Base-by-base conservation (phyloP, 495 filamentous ascomycete genomes). In the Pseudotulostoma volvatum region DNA sequence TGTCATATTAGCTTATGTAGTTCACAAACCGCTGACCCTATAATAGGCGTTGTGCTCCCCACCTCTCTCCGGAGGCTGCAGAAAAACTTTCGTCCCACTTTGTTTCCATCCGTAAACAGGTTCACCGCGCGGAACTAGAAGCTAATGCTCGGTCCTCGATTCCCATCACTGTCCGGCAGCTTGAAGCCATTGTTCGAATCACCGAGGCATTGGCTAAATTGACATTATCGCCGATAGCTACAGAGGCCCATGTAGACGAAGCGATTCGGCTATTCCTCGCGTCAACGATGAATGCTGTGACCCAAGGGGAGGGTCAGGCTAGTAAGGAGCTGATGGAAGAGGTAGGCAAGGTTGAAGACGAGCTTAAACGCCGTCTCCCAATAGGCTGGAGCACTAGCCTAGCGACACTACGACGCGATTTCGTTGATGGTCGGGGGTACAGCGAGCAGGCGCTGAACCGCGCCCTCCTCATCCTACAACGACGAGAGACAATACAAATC, bases 1-100 rank as follows among this genome's bases (percentile, higher is more conserved):
- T n/a, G n/a, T n/a, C n/a, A n/a, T n/a, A n/a, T n/a, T n/a, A n/a
- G n/a, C n/a, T n/a, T n/a, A n/a, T n/a, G n/a, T n/a, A n/a, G n/a
- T n/a, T n/a, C n/a, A n/a, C n/a, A n/a, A n/a, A n/a, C 16, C 11
- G 36, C 34, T 13, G 1, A 15, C 1, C 17, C 14, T 34, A 15
- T 34, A 9, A 15, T 44, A 88, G 84, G 34, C 83, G 82, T 33
- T 95, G 88, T 52, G 92, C 92, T 2, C 92, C 92, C 11, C 81
- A 86, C 41, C 80, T 99, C 39, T 85, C 82, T 20, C 75, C 84
- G 25, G 83, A 88, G 61, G 92, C 92, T 2, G 83, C 88, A 5
- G 92, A 99, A 60, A 95, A 93, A 52, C 81, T 99, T 28, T 93
- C 84, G 0, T 90, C 82, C 4, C 90, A 99, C 65, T 99, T 99